Base-by-base conservation (phyloP, 768 basidiomycete genomes). In the Trametes elegans region DNA sequence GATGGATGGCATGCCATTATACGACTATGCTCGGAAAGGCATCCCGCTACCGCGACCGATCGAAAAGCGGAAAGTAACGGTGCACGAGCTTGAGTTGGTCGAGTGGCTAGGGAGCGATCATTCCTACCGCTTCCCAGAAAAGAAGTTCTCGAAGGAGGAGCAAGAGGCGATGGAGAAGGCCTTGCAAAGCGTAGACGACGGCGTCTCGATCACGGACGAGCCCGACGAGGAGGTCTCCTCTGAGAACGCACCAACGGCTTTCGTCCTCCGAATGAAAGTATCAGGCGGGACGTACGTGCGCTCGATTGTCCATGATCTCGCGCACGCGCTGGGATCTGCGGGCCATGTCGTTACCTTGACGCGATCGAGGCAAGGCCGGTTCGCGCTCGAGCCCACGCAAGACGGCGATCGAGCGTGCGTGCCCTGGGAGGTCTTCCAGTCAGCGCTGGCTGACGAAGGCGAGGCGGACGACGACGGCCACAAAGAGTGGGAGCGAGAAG, bases 241-340 rank as follows among this genome's bases (percentile, higher is more conserved):
- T 26, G 73, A 78, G 49, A 63, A 64, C 34, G 64, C 70, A 3
- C 90, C 95, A 1, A 79, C 86, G 0, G 87, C 87, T 19, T 97
- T 98, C 69, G 85, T 87, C 8, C 75, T 99, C 59, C 82, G 80
- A 51, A 96, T 99, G 94, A 88, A 79, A 58, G 97, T 98, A 6
- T 95, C 94, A 8, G 90, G 91, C 24, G 97, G 97, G 35, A 98
- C 97, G 13, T 99, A 99, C 65, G 95, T 99, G 49, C 87, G 97
- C 45, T 94, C 90, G 1, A 88, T 99, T 61, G 88, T 95, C 38
- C 93, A 98, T 68, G 97, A 99, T 68, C 78, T 99, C 7, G 93
- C 88, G 14, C 84, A 83, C 58, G 81, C 85, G 1, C 67, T 99
- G 18, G 91, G 86, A 2, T 91, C 89, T 23, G 91, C 91, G 5